A percentile compares a stretch with the other conserved stretches of the same genome.
phyloP scores from a whole-genome alignment of 140 eudicot species.

The Cichorium intybus region DNA sequence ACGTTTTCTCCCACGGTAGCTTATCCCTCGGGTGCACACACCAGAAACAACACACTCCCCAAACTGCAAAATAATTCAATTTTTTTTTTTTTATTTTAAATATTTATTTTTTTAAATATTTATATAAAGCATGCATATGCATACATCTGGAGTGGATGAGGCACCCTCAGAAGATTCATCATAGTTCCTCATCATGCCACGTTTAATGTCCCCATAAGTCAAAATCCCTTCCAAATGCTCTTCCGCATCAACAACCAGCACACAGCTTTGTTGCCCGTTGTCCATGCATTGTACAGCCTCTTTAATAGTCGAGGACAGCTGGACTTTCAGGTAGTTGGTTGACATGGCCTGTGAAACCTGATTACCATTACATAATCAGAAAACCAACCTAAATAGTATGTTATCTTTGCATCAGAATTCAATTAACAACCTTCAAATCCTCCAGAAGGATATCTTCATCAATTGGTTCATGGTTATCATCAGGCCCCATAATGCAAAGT shows the following conservation, averaged over 20 bases:
- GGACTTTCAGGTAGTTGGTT: conserved; percentile 50
- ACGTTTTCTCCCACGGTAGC: conserved; percentile 75
- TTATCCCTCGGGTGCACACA: conserved; percentile 81
- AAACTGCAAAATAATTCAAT: conserved; percentile 46
- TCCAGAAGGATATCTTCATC: conserved; percentile 72
- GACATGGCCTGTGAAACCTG: conserved; percentile 94
- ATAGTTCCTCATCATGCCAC: conserved; percentile 45
- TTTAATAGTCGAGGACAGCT: conserved; percentile 45
- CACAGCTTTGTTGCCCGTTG: conserved; percentile 69
- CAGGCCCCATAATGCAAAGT: conserved; percentile 63
- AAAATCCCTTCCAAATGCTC: conserved; percentile 82
- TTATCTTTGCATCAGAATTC: too few species aligned
- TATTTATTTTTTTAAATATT: too few species aligned
- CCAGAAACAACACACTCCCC: conserved; percentile 59
- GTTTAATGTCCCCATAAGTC: conserved; percentile 76
- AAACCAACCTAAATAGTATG: too few species aligned
- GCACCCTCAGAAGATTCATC: conserved; percentile 42
- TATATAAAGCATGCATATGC: not conserved
- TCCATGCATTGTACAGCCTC: conserved; percentile 76
- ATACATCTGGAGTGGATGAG: conserved; percentile 51
- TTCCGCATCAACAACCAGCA: conserved; percentile 68
- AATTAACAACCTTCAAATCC: conserved; percentile 86
- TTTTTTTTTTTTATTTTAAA: too few species aligned
- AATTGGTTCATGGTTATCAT: conserved; percentile 43
- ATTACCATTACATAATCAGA: conserved; percentile 21